Base-by-base conservation (phyloP, 140 eudicot genomes). In the Senecio squalidus region DNA sequence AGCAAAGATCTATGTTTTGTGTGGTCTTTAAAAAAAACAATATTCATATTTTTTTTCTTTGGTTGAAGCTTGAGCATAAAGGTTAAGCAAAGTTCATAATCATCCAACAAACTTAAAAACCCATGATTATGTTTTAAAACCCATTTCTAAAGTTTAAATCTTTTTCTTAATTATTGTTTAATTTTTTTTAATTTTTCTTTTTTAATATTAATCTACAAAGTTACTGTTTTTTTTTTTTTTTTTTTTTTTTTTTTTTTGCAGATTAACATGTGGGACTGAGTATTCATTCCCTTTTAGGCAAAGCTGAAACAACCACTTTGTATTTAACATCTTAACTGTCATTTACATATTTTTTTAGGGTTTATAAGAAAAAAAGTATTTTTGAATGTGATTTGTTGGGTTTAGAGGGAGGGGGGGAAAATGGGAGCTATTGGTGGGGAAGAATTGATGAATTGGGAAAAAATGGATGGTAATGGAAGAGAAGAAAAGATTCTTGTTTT, bases 401-500 rank as follows among this genome's bases (percentile, higher is more conserved):
- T 51, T 44, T 44, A 18, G 2, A n/a, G 2, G 6, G 52, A 4
- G 65, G 33, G 61, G 45, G 31, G 52, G 63, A 36, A 29, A 31
- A 57, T 92, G 99, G 95, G 95, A 58, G 84, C 95, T 13, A 82
- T 93, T 65, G 96, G 87, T 23, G 89, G 76, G 6, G 99, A 82
- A 13, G 93, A 93, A 60, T 49, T 86, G 82, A 73, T 76, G 82
- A 88, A 76, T 55, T 82, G 78, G 84, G 98, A 84, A 67, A 87
- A 87, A 56, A 44, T 74, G 85, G 90, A 85, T 52, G 31, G 16
- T 22, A 79, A 60, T 70, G 96, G 87, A 6, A 69, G 73, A 24
- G 96, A 87, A 58, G 99, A 92, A 76, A 93, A 88, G 90, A 93
- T 93, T 55, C 71, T 88, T 69, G 99, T 93, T 56, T 74, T 88